Conservation (phyloP, 1,284 basidiomycete species). For the Trametes hirsuta region DNA sequence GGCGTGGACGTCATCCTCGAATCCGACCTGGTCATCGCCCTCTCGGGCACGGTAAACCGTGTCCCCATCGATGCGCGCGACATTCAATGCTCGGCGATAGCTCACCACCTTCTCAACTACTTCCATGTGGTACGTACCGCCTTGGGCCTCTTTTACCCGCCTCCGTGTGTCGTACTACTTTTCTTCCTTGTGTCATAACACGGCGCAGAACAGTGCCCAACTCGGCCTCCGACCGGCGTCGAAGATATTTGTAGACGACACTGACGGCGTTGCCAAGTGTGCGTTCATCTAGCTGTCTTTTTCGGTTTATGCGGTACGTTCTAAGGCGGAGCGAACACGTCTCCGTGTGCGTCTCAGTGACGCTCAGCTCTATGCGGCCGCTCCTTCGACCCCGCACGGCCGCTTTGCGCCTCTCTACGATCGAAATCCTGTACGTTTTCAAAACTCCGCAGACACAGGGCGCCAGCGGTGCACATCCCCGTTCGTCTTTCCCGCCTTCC, state of each 20-base stretch:
- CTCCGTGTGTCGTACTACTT: conserved; percentile 1
- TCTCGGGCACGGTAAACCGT: conserved; percentile 57
- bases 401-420: conserved; percentile 45
- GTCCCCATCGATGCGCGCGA: conserved; percentile 40
- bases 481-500: not conserved
- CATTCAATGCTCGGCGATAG: conserved; percentile 53
- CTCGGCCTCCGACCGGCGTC: conserved; percentile 63
- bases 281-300: conserved; percentile 15
- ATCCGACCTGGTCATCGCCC: conserved; percentile 52
- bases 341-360: conserved; percentile 40
- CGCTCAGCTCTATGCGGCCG: conserved; percentile 47
- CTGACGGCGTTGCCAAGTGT: conserved; percentile 49
- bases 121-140: conserved; percentile 49
- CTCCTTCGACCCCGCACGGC: conserved; percentile 36
- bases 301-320: not conserved
- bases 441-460: conserved; percentile 31
- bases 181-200: not conserved
- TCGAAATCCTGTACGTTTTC: conserved; percentile 60
- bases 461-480: conserved; percentile 10
- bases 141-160: not conserved
- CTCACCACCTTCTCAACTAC: conserved; percentile 51
- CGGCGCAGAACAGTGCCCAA: conserved; percentile 54
- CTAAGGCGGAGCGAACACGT: not conserved
- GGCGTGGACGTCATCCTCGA: conserved; percentile 54
- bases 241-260: conserved; percentile 46